Evolutionary conservation across 805 yeast species (phyloP).

Genomic region (Dipodascus geniculatus): DNA sequence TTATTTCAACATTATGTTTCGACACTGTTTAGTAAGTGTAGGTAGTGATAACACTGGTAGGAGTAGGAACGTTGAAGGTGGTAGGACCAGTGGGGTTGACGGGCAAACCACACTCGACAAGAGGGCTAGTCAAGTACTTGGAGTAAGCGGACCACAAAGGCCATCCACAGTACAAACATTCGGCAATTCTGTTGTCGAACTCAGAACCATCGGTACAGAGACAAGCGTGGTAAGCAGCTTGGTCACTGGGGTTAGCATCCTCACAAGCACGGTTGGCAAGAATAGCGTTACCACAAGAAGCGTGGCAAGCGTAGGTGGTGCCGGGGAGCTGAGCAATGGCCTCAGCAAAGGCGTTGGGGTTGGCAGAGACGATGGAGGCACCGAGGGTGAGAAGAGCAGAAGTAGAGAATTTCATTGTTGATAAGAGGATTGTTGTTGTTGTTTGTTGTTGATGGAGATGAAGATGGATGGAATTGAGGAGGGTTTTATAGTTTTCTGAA

Average conservation of each 20-base stretch:
- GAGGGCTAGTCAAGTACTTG: background rate
- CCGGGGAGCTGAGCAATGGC: background rate
- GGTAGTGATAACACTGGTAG: background rate
- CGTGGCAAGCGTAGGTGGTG: background rate
- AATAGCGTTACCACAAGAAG: constrained; percentile 1
- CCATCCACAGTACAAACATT: background rate
- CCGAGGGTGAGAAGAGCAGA: background rate
- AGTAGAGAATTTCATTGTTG: background rate
- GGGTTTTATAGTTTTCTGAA: background rate
- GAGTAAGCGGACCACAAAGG: background rate
- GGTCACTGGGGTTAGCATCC: background rate
- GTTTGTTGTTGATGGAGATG: background rate
- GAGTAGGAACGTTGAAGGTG: background rate
- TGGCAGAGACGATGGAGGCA: constrained; percentile 1
- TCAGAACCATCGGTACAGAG: background rate
- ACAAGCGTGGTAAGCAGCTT: background rate
- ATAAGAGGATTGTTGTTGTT: background rate
- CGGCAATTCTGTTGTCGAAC: background rate
- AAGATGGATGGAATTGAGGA: background rate
- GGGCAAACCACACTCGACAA: background rate
- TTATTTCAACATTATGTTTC: too few species aligned
- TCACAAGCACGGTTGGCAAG: background rate
- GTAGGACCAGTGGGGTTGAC: background rate
- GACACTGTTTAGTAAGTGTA: background rate
- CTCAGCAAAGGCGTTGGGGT: background rate